Evolutionary conservation across 805 yeast species (phyloP).

Genomic region (Metschnikowia dekortorum): DNA sequence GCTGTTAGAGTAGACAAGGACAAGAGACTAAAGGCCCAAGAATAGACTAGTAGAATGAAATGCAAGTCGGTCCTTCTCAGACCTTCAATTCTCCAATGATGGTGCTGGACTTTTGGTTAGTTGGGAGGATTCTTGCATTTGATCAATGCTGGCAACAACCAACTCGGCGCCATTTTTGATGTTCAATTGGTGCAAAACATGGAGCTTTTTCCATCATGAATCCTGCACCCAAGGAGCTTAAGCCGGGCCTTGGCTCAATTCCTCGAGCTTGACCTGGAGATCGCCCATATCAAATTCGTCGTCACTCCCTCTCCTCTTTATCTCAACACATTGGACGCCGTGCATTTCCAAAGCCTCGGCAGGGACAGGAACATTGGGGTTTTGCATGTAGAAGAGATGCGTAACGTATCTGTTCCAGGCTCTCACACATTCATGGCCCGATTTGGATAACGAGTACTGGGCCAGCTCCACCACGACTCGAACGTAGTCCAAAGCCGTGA

Average conservation of each 20-base stretch:
- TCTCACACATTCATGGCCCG: constrained; percentile 13
- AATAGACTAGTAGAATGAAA: too few species aligned
- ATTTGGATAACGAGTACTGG: constrained; percentile 42
- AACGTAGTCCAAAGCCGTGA: constrained; percentile 58
- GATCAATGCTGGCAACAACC: too few species aligned
- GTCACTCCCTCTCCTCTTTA: constrained; percentile 22
- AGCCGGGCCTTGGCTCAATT: neutral
- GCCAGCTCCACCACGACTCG: constrained; percentile 53
- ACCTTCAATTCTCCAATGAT: too few species aligned
- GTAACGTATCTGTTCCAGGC: constrained; percentile 51
- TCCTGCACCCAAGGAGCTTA: too few species aligned
- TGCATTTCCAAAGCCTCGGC: constrained; percentile 29
- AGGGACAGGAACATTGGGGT: constrained; percentile 50
- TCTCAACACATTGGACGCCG: constrained; percentile 47
- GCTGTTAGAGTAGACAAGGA: too few species aligned
- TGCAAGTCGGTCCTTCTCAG: too few species aligned
- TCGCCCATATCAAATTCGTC: constrained; percentile 41
- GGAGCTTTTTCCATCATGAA: too few species aligned
- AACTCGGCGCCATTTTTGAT: too few species aligned
- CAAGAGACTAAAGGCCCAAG: too few species aligned
- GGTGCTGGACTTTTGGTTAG: too few species aligned
- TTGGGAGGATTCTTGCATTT: too few species aligned
- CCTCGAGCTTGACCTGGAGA: constrained; percentile 20
- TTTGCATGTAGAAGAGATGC: constrained; percentile 54
- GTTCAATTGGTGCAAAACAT: too few species aligned